Conservation (phyloP, 1,284 basidiomycete species). For the Xanthoconium separans region DNA sequence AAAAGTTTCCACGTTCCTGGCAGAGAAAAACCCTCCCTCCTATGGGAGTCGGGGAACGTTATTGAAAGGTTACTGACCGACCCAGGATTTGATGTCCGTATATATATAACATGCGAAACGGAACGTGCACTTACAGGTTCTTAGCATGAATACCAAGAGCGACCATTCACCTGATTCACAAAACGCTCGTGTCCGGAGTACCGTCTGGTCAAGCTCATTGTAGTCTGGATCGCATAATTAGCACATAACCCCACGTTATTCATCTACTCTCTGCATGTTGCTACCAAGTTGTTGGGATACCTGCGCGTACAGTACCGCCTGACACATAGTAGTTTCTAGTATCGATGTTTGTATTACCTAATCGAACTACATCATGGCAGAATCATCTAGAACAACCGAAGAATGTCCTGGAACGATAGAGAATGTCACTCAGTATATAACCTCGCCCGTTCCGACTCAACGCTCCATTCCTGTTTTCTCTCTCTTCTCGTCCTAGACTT, state of each 20-base stretch:
- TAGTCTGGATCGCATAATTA: conserved; percentile 66
- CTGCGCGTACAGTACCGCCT: too few species aligned
- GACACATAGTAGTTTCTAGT: too few species aligned
- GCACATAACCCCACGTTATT: conserved; percentile 11
- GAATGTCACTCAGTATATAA: conserved; percentile 39
- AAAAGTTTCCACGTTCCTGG: too few species aligned
- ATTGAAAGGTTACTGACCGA: conserved; percentile 89
- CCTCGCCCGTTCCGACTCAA: conserved; percentile 2
- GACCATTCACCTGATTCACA: conserved; percentile 53
- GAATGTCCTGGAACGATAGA: conserved; percentile 39
- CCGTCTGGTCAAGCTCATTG: conserved; percentile 84
- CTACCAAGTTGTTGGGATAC: fast-evolving
- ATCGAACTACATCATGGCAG: conserved; percentile 31
- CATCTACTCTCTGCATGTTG: conserved; percentile 14
- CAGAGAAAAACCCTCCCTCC: too few species aligned
- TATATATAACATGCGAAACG: conserved; percentile 13
- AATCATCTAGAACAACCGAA: conserved; percentile 36
- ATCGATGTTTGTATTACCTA: conserved; percentile 30
- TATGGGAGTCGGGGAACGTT: too few species aligned
- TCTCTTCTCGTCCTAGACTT: conserved; percentile 13
- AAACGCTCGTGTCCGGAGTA: conserved; percentile 77
- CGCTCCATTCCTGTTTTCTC: conserved; percentile 4
- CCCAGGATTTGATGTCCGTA: conserved; percentile 80
- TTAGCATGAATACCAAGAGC: conserved; percentile 58
- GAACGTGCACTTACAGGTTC: conserved; percentile 15